Base-by-base conservation (phyloP, 805 yeast species). In the Kuraishia borneana region DNA sequence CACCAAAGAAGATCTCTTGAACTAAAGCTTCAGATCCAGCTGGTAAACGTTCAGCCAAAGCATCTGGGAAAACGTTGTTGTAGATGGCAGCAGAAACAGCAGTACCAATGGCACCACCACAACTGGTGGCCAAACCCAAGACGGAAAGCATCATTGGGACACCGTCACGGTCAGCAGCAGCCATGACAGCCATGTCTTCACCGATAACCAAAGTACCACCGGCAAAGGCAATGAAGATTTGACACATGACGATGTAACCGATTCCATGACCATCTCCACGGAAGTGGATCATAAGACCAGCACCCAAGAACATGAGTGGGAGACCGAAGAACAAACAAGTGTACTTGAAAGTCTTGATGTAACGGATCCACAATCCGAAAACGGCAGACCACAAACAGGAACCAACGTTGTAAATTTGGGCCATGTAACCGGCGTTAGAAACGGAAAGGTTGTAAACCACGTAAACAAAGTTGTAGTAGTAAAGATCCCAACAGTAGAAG, bases 151-250 rank as follows among this genome's bases (percentile, higher is more conserved):
- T 55, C 39, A 56, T 43, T n/a, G 68, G 61, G 36, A 60, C 50
- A 45, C 60, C 65, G 33, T 60, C 61, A 40, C 56, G 60, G 30
- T 62, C 62, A 21, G 63, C 66, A 14, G 65, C 55, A 21, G 57
- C 46, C 52, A 56, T 51, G 26, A 47, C 52, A n/a, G 60, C 58
- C 48, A 58, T 46, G 10, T 47, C 39, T 39, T 51, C 42, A 19
- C 52, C 47, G 22, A 46, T 41, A n/a, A 49, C 47, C 14, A 56
- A 45, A 33, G 53, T 53, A 26, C 65, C 61, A 41, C 63, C 68
- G 22, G 62, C 68, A 29, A 61, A 50, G 40, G 65, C 60, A 26
- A 54, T 46, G 34, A 61, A 43, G 25, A 61, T 46, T 39, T 56
- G 61, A 31, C 45, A 42, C 54, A 49, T 49, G 25, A 49, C 40